Conservation (phyloP, 768 basidiomycete genomes). For the Phlebiopsis gigantea region DNA sequence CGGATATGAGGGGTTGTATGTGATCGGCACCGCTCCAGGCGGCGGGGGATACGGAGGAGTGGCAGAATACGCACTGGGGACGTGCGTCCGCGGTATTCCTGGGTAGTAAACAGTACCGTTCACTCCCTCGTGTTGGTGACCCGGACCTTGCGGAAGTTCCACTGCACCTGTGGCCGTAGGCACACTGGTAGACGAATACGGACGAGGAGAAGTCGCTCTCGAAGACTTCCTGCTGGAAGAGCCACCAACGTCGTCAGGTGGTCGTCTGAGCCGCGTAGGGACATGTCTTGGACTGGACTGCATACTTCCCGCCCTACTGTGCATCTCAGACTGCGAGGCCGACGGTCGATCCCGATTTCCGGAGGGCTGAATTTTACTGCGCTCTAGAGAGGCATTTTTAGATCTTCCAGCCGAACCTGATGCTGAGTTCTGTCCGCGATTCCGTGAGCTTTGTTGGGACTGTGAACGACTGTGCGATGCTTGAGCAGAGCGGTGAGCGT, state of each 20-base stretch:
- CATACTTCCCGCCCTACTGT: constrained; percentile 41
- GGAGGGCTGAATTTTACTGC: constrained; percentile 32
- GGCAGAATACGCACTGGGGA: constrained; percentile 14
- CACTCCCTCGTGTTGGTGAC: neutral
- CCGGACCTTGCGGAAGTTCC: neutral
- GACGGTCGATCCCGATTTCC: constrained; percentile 23
- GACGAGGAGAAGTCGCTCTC: constrained; percentile 11
- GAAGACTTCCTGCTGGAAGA: constrained; percentile 9
- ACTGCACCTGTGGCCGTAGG: neutral
- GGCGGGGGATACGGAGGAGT: constrained; percentile 14
- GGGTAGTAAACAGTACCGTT: neutral
- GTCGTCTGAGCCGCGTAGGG: constrained; percentile 33
- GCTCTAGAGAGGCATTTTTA: constrained; percentile 28
- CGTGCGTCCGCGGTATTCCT: constrained; percentile 13
- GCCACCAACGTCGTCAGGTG: constrained; percentile 33
- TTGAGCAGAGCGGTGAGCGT: constrained; percentile 28
- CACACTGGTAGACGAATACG: neutral
- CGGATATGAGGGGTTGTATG: constrained; percentile 22
- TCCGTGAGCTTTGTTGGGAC: constrained; percentile 8
- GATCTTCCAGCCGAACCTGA: constrained; percentile 22
- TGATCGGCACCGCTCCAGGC: constrained; percentile 14
- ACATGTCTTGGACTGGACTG: constrained; percentile 44
- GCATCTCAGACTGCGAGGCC: constrained; percentile 37
- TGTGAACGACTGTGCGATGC: constrained; percentile 23
- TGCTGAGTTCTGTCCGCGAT: neutral